A percentile compares a stretch with the other conserved stretches of the same genome.
Evolutionary conservation across 2,329 filamentous ascomycete genomes (phyloP).

Genomic region (Ceratocystis colombiana): DNA sequence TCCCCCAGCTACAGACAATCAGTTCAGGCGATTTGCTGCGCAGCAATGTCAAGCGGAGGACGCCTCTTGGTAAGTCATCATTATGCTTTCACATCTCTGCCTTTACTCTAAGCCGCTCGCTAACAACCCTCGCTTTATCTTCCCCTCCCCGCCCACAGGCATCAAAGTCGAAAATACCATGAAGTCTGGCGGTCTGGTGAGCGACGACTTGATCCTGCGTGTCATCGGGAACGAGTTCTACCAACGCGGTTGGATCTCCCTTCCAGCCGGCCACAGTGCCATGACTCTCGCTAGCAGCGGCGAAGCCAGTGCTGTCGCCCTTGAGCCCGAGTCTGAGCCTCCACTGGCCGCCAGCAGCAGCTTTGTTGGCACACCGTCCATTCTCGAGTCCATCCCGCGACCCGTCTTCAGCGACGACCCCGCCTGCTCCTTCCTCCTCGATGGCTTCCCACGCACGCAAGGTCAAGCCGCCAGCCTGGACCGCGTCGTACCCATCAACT

Average conservation of each 20-base stretch:
- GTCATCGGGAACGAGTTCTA: slow-evolving; percentile 85
- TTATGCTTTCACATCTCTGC: not conserved
- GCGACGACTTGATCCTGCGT: slow-evolving; percentile 81
- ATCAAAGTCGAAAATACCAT: slow-evolving; percentile 85
- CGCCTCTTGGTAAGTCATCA: slow-evolving; percentile 59
- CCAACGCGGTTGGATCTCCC: slow-evolving; percentile 70
- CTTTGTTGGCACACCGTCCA: slow-evolving; percentile 30
- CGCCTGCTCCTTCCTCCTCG: slow-evolving; percentile 81
- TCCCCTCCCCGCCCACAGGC: slow-evolving; percentile 42
- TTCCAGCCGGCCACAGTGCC: slow-evolving; percentile 33
- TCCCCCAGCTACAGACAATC: slow-evolving; percentile 80
- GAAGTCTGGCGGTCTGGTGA: slow-evolving; percentile 78
- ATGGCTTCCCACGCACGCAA: slow-evolving; percentile 88
- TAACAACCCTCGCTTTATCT: not conserved
- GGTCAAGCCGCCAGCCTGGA: slow-evolving; percentile 70
- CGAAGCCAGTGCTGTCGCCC: slow-evolving; percentile 30
- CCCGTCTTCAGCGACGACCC: slow-evolving; percentile 55
- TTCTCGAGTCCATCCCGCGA: slow-evolving; percentile 35
- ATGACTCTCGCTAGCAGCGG: slow-evolving; percentile 19
- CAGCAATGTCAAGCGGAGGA: slow-evolving; percentile 82
- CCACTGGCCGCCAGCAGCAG: slow-evolving; percentile 37
- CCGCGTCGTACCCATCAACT: slow-evolving; percentile 79
- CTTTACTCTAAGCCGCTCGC: slow-evolving; percentile 19
- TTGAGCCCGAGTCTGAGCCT: not conserved
- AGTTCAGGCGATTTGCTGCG: slow-evolving; percentile 88